A percentile compares a stretch with the other conserved stretches of the same genome.
Conservation (phyloP, 176 grass and related monocot genomes). For the Areca catechu region DNA sequence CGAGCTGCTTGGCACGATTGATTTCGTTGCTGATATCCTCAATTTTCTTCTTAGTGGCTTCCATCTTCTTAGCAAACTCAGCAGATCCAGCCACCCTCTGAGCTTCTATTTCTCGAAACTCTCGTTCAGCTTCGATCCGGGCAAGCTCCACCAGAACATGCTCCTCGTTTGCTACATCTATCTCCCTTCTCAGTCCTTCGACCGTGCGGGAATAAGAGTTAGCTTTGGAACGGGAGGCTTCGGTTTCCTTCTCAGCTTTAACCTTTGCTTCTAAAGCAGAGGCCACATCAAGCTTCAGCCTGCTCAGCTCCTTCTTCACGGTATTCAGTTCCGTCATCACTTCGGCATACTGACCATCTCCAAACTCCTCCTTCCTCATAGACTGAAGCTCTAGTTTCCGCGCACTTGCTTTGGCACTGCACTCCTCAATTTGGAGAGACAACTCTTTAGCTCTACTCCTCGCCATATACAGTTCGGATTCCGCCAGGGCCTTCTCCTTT, state of each 20-base stretch:
- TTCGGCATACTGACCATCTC: conserved; percentile 14
- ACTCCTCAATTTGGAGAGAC: conserved; percentile 42
- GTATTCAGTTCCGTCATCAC: conserved; percentile 41
- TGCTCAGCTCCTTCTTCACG: conserved; percentile 51
- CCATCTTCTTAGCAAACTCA: conserved; percentile 36
- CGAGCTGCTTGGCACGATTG: conserved; percentile 37
- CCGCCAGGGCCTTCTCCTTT: conserved; percentile 36
- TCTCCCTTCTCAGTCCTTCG: conserved; percentile 51
- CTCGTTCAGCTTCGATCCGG: conserved; percentile 85
- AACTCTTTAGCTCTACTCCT: conserved; percentile 34
- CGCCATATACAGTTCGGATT: conserved; percentile 40
- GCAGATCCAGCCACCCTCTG: conserved; percentile 36
- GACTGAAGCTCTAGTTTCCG: conserved; percentile 18
- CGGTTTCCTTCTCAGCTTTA: conserved; percentile 64
- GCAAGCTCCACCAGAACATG: conserved; percentile 93
- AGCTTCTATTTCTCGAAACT: conserved; percentile 56
- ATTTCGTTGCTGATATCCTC: conserved; percentile 32
- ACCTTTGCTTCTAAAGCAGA: conserved; percentile 44
- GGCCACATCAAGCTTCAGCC: conserved; percentile 41
- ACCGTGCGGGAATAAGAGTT: conserved; percentile 30
- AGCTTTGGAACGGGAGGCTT: conserved; percentile 39
- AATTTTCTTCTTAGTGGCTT: conserved; percentile 34
- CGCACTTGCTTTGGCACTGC: conserved; percentile 30
- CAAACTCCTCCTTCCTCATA: conserved; percentile 1
- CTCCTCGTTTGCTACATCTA: conserved; percentile 82